Evolutionary conservation across 768 basidiomycete genomes (phyloP).

Genomic region (Tubosaeta sp.): DNA sequence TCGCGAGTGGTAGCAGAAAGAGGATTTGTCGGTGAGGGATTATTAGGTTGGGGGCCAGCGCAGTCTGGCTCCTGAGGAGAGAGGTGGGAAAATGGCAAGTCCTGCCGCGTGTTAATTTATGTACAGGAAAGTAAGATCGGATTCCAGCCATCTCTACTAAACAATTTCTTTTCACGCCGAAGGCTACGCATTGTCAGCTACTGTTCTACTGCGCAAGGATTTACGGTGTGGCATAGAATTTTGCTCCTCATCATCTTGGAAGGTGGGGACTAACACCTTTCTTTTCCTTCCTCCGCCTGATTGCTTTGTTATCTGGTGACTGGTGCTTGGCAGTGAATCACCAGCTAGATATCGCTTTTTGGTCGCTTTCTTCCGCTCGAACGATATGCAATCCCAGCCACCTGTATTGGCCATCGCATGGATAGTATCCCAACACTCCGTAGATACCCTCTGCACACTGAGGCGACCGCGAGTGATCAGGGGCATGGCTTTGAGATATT

Average conservation of each 20-base stretch:
- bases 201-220: slow-evolving; percentile 17
- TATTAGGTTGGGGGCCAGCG: slow-evolving; percentile 27
- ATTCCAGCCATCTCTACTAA: too few species aligned
- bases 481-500: slow-evolving; percentile 56
- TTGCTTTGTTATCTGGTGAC: not conserved
- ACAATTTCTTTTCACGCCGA: too few species aligned
- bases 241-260: slow-evolving; percentile 4
- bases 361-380: slow-evolving; percentile 34
- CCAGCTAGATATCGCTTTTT: not conserved
- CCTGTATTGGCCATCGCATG: slow-evolving; percentile 60
- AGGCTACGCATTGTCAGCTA: not conserved
- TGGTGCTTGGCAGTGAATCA: not conserved
- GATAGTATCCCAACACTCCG: slow-evolving; percentile 62
- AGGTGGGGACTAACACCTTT: slow-evolving; percentile 7
- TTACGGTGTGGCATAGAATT: slow-evolving; percentile 13
- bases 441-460: slow-evolving; percentile 79
- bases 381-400: slow-evolving; percentile 64
- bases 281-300: slow-evolving; percentile 19
- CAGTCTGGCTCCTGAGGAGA: slow-evolving; percentile 20
- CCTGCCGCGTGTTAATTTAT: too few species aligned
- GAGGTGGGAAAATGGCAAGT: slow-evolving; percentile 28
- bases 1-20: slow-evolving; percentile 14
- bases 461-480: slow-evolving; percentile 77
- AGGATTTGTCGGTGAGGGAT: slow-evolving; percentile 9
- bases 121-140: too few species aligned